Conservation (phyloP, 2,329 filamentous ascomycete species). For the Penicillium corylophilum region DNA sequence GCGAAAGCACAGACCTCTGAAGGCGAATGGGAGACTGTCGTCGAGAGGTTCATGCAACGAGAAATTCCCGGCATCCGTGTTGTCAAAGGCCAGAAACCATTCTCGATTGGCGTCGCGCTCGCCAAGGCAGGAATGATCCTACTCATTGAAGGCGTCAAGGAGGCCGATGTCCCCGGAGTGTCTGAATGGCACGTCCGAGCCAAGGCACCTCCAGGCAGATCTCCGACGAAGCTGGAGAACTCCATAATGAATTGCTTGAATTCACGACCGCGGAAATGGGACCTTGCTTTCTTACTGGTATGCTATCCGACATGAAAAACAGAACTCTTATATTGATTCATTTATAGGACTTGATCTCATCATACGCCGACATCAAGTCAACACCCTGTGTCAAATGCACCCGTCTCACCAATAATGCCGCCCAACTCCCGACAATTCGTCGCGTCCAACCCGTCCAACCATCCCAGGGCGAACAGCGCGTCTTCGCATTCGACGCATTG, state of each 20-base stretch:
- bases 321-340: constrained; percentile 6
- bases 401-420: constrained; percentile 37
- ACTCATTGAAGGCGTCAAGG: constrained; percentile 28
- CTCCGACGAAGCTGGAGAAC: constrained; percentile 34
- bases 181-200: constrained; percentile 38
- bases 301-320: constrained; percentile 7
- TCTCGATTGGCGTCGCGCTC: constrained; percentile 30
- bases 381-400: constrained; percentile 41
- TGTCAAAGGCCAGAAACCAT: constrained; percentile 21
- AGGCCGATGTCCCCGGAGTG: constrained; percentile 15
- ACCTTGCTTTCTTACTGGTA: constrained; percentile 41
- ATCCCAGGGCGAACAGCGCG: constrained; percentile 15
- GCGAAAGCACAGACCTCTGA: constrained; percentile 27
- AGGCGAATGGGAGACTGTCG: constrained; percentile 34
- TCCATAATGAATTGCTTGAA: constrained; percentile 38
- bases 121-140: constrained; percentile 37
- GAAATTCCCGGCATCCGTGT: constrained; percentile 32
- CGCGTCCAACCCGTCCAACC: constrained; percentile 21
- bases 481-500: constrained; percentile 35
- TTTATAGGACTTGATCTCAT: constrained; percentile 42
- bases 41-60: constrained; percentile 32
- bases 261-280: constrained; percentile 38
- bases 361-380: constrained; percentile 42
- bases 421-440: constrained; percentile 42
- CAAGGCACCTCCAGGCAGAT: constrained; percentile 23